Percentiles rank a stretch among this genome's conserved stretches.
phyloP scores from a whole-genome alignment of 176 grass and related monocot species.

The Bolboschoenus planiculmis region DNA sequence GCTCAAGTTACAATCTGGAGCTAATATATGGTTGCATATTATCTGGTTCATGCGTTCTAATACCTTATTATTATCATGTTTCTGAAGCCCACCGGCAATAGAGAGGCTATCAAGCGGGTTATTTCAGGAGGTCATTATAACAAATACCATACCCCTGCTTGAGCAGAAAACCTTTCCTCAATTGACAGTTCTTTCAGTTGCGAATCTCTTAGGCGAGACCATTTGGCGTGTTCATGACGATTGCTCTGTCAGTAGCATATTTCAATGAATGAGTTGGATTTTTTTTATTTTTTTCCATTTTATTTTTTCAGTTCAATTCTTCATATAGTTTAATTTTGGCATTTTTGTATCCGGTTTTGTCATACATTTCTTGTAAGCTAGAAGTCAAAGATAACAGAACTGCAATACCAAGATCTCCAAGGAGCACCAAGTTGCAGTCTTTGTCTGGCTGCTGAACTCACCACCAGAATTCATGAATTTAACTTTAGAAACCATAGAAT shows the following conservation, averaged over 20 bases:
- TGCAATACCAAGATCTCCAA: background rate
- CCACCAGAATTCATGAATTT: background rate
- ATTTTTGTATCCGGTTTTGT: background rate
- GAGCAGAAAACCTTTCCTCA: conserved; percentile 53
- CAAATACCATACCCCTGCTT: conserved; percentile 55
- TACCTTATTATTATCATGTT: background rate
- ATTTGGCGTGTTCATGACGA: conserved; percentile 83
- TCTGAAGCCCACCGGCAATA: conserved; percentile 48
- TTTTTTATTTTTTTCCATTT: background rate
- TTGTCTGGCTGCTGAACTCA: background rate
- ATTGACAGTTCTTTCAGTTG: conserved; percentile 66
- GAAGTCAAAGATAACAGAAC: background rate
- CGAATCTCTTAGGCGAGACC: conserved; percentile 69
- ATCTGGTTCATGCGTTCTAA: background rate
- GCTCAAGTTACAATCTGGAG: background rate
- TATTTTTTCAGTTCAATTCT: background rate
- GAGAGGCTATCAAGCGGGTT: conserved; percentile 70
- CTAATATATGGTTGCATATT: background rate
- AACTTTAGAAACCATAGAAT: background rate
- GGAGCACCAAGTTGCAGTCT: background rate
- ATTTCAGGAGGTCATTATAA: conserved; percentile 86
- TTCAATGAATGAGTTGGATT: conserved; percentile 33
- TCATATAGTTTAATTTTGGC: background rate
- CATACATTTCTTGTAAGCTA: background rate
- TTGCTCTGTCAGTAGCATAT: conserved; percentile 74